phyloP scores from a whole-genome alignment of 208 protist genomes.

The Leptomonas pyrrhocoris region DNA sequence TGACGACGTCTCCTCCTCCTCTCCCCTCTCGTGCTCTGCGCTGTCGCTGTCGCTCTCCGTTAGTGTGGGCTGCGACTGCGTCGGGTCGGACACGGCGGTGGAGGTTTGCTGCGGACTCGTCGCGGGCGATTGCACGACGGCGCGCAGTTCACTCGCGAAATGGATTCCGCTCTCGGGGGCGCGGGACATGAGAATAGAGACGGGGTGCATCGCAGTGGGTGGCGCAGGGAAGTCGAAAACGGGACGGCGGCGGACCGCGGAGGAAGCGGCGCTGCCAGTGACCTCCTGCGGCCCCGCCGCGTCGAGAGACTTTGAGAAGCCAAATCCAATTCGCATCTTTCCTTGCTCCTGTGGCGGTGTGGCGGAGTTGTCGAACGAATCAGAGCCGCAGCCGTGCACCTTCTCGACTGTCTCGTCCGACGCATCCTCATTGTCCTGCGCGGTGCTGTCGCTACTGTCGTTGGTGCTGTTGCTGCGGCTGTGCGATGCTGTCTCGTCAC shows the following conservation, averaged over 20 bases:
- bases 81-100: constrained; percentile 11
- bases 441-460: constrained; percentile 8
- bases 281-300: not conserved
- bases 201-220: constrained; percentile 26
- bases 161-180: not conserved
- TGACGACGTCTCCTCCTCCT: not conserved
- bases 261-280: not conserved
- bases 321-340: constrained; percentile 12
- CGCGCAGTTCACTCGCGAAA: constrained; percentile 20
- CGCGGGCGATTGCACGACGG: constrained; percentile 33
- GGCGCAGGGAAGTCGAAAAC: constrained; percentile 26
- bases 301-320: constrained; percentile 1
- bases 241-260: not conserved
- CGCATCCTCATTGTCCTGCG: constrained; percentile 4
- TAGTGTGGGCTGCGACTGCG: constrained; percentile 10
- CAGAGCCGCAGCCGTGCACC: not conserved
- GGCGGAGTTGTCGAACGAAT: not conserved
- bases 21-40: not conserved
- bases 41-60: constrained; percentile 12
- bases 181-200: constrained; percentile 42
- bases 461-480: constrained; percentile 7
- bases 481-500: not conserved
- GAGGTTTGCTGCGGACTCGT: constrained; percentile 8
- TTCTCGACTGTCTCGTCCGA: constrained; percentile 16
- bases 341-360: not conserved